Base-by-base conservation (phyloP, 1,284 basidiomycete genomes). In the Singerocomus inundabilis region DNA sequence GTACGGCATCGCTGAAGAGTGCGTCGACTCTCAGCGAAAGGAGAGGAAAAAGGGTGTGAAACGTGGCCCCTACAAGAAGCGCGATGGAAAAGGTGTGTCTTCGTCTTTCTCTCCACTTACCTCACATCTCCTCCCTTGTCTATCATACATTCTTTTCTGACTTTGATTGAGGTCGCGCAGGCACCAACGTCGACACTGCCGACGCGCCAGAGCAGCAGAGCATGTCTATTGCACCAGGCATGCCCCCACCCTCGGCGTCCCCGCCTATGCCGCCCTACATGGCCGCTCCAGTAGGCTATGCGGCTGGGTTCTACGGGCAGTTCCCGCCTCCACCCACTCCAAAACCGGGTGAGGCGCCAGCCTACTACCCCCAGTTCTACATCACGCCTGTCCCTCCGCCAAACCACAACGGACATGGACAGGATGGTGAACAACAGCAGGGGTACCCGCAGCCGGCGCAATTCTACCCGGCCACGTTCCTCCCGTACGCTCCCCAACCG, bases 31-130 rank as follows among this genome's bases (percentile, higher is more conserved):
- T 41, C 80, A 85, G 70, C 79, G 90, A 60, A 93, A 91, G 74
- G 88, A 91, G 70, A 76, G 91, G 61, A 86, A 85, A 71, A 91
- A 89, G 65, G 90, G 91, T 57, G 79, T 91, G 63, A 93, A 92
- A 76, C 74, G 91, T 60, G 91, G 90, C 41, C 91, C 91, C 69
- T 93, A 93, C 85, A 93, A 91, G 86, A 91, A 91, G 81, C 85
- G 87, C 79, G 85, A 89, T 84, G 82, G 79, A 78, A 88, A 84
- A 79, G 79, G 87, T 88, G 63, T 70, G 82, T 68, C 48, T 61
- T 56, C 54, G 62, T 61, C 58, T 61, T 70, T 57, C 57, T 67
- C 44, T 44, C 47, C 55, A 43, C 54, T 54, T 45, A 53, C 45
- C 47, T 61, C 55, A 59, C 53, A 21, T 44, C 48, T 45, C 16